phyloP scores from a whole-genome alignment of 495 filamentous ascomycete species.

The Aspergillus indologenus region DNA sequence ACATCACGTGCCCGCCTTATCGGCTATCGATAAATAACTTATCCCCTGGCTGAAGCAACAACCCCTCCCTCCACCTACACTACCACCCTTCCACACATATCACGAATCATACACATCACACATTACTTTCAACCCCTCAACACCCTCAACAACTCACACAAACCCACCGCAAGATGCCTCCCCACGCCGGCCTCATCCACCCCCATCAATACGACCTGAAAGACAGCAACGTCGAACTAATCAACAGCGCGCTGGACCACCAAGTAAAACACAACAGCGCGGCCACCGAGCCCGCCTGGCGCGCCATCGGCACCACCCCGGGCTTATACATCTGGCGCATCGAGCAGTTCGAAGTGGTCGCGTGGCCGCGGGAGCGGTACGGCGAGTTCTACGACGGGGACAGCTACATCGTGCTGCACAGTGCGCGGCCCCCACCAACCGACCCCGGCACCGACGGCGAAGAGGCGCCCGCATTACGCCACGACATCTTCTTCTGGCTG shows the following conservation, averaged over 20 bases:
- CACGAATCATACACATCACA: too few species aligned
- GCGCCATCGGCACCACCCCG: constrained; percentile 43
- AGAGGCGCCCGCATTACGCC: too few species aligned
- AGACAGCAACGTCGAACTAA: constrained; percentile 61
- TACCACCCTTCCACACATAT: too few species aligned
- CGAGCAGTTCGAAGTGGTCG: constrained; percentile 57
- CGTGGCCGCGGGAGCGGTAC: constrained; percentile 50
- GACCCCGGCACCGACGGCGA: too few species aligned
- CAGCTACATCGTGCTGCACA: constrained; percentile 59
- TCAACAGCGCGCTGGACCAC: constrained; percentile 58
- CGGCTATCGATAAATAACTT: too few species aligned
- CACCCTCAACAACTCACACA: too few species aligned
- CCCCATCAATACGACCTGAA: constrained; percentile 58
- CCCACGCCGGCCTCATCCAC: constrained; percentile 55
- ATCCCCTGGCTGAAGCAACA: too few species aligned
- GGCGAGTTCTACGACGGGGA: constrained; percentile 62
- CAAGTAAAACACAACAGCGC: constrained; percentile 61
- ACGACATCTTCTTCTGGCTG: constrained; percentile 62
- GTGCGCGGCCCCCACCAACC: too few species aligned
- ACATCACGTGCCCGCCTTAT: too few species aligned
- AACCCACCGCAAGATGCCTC: constrained; percentile 43
- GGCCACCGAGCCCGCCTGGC: constrained; percentile 59
- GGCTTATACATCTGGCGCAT: constrained; percentile 60
- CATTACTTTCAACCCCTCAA: too few species aligned
- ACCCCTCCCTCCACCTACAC: too few species aligned